These are phyloP conservation scores for Fragaria ananassa DNA, from an alignment of 306 rosid genomes.

Conservation along the genomic window DNA sequence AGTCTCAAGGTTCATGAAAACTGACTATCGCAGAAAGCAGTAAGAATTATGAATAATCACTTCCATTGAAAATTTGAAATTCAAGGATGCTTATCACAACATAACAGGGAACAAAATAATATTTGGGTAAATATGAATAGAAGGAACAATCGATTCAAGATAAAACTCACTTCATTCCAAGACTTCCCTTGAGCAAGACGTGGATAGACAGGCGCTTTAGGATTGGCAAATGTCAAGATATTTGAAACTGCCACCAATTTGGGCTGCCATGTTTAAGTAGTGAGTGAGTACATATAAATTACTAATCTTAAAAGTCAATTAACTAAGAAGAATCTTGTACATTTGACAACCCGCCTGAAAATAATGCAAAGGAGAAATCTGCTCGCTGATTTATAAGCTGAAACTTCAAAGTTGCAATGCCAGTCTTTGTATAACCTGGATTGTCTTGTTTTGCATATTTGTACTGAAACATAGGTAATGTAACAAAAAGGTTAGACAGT, in stretches of 20 bases:
- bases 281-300: background rate
- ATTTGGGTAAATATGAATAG: background rate
- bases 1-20: background rate
- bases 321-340: slow-evolving; percentile 32
- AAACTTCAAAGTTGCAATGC: slow-evolving; percentile 61
- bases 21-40: background rate
- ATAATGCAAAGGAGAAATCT: slow-evolving; percentile 85
- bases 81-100: background rate
- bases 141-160: background rate
- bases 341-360: slow-evolving; percentile 65
- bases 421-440: slow-evolving; percentile 47
- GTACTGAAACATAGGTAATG: slow-evolving; percentile 49
- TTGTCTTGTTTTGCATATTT: slow-evolving; percentile 46
- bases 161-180: slow-evolving; percentile 67
- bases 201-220: slow-evolving; percentile 84
- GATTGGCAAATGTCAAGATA: slow-evolving; percentile 61
- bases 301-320: background rate
- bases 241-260: slow-evolving; percentile 75
- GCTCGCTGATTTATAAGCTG: slow-evolving; percentile 88
- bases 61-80: background rate
- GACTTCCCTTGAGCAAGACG: slow-evolving; percentile 89
- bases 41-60: background rate
- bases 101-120: background rate
- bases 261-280: slow-evolving; percentile 39
- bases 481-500: slow-evolving; percentile 13